phyloP scores from a whole-genome alignment of 371 early-diverging fungal species.

The Apophysomyces trapeziformis region DNA sequence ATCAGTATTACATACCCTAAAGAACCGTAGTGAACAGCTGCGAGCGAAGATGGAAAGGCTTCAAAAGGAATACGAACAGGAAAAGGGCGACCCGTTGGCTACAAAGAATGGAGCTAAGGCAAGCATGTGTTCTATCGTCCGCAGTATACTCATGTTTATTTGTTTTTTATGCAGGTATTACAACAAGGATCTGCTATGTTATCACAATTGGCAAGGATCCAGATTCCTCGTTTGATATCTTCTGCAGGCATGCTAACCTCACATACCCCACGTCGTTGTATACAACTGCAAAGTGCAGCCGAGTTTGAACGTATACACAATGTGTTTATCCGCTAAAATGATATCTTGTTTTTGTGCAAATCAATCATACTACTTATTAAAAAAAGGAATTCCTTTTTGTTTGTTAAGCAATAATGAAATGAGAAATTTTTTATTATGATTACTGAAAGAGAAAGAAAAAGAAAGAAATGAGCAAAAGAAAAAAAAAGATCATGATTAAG shows the following conservation, averaged over 20 bases:
- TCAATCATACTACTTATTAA: too few species aligned
- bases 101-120: neutral
- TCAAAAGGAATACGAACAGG: conserved; percentile 8
- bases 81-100: neutral
- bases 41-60: conserved; percentile 42
- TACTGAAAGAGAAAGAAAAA: neutral
- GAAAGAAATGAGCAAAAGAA: neutral
- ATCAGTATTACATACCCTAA: conserved; percentile 66
- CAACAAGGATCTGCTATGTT: conserved; percentile 7
- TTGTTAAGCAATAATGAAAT: neutral
- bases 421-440: too few species aligned
- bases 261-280: conserved; percentile 19
- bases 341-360: conserved; percentile 5
- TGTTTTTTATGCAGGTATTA: neutral
- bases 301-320: conserved; percentile 47
- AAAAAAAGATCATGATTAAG: neutral
- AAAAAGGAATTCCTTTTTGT: conserved; percentile 10
- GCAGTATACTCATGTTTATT: neutral
- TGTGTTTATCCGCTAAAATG: conserved; percentile 36
- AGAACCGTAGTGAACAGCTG: conserved; percentile 65
- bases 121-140: neutral
- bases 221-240: conserved; percentile 22
- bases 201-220: conserved; percentile 25
- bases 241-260: neutral
- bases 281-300: conserved; percentile 33